phyloP scores from a whole-genome alignment of 768 basidiomycete species.

The Steccherinum ochraceum region DNA sequence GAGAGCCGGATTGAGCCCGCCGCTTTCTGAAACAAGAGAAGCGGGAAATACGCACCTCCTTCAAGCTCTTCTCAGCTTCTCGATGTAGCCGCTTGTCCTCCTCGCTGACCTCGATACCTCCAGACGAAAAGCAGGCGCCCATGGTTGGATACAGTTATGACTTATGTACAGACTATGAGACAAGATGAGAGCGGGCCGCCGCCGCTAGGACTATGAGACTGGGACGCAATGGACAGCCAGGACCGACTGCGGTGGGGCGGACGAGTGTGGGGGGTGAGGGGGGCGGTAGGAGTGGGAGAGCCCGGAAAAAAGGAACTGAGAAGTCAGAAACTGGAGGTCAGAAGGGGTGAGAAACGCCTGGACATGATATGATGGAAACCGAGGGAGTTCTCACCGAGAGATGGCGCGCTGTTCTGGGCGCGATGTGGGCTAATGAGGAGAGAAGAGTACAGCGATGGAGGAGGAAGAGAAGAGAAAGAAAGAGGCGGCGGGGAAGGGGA shows the following conservation, averaged over 20 bases:
- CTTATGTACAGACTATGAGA: conserved; percentile 3
- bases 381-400: neutral
- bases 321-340: conserved; percentile 1
- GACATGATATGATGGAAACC: conserved; percentile 1
- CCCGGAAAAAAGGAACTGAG: neutral
- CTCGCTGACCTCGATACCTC: conserved; percentile 54
- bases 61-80: conserved; percentile 73
- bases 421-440: neutral
- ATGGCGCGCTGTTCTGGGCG: neutral
- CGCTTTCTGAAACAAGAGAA: conserved; percentile 1
- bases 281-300: neutral
- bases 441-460: neutral
- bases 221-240: too few relatives aligned
- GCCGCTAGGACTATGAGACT: neutral
- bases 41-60: conserved; percentile 47
- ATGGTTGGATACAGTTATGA: conserved; percentile 24
- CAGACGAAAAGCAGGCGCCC: conserved; percentile 77
- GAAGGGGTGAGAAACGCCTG: neutral
- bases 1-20: conserved; percentile 8
- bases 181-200: conserved; percentile 4
- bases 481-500: conserved; percentile 8
- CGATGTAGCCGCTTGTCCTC: conserved; percentile 59
- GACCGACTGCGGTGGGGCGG: too few relatives aligned
- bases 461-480: conserved; percentile 5
- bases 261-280: conserved; percentile 3